Percentiles rank a stretch among this genome's conserved stretches.
phyloP scores from a whole-genome alignment of 73 alveolate genomes.

The Breviolum minutum region DNA sequence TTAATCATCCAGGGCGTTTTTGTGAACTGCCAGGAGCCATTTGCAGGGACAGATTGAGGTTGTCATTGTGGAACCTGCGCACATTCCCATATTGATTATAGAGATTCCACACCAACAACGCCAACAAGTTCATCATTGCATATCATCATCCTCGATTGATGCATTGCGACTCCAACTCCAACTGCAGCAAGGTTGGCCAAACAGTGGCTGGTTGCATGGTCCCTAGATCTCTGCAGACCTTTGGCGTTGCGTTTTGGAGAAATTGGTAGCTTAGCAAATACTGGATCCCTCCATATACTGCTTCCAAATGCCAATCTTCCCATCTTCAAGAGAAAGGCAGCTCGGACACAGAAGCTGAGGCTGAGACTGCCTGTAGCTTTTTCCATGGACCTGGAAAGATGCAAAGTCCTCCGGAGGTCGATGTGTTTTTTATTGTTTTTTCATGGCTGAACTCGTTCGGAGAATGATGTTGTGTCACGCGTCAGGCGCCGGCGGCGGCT shows the following conservation, averaged over 20 bases:
- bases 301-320: neutral
- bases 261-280: too few relatives aligned
- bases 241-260: too few relatives aligned
- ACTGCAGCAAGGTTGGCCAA: neutral
- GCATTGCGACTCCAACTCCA: too few relatives aligned
- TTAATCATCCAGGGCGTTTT: too few relatives aligned
- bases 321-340: neutral
- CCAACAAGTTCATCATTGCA: too few relatives aligned
- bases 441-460: neutral
- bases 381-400: constrained; percentile 31
- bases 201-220: constrained; percentile 22
- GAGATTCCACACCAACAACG: too few relatives aligned
- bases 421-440: neutral
- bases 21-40: too few relatives aligned
- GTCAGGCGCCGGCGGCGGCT: constrained; percentile 33
- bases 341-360: neutral
- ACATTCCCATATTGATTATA: too few relatives aligned
- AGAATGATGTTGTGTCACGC: neutral
- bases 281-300: neutral
- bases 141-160: too few relatives aligned
- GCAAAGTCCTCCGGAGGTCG: constrained; percentile 47
- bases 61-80: too few relatives aligned
- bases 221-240: neutral
- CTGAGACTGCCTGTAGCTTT: constrained; percentile 55
- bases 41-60: too few relatives aligned